phyloP scores from a whole-genome alignment of 129 eudicot species.

The Smallanthus sonchifolius region DNA sequence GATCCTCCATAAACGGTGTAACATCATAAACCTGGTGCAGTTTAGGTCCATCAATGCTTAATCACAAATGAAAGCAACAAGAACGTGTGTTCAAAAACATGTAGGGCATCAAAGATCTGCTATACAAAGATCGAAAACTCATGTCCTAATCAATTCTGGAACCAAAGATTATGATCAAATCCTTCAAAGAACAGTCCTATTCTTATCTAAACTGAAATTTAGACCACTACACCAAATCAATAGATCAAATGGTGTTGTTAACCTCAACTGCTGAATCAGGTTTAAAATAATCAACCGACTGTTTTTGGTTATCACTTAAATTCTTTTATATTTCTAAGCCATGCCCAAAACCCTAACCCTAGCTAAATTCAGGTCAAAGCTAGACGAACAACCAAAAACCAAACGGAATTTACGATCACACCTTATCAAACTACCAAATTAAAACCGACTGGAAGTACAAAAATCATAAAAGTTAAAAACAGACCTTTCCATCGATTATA shows the following conservation, averaged over 20 bases:
- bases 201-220: not conserved
- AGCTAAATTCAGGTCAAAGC: slow-evolving; percentile 1
- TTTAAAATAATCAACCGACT: not conserved
- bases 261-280: not conserved
- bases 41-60: not conserved
- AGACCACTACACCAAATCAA: not conserved
- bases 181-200: not conserved
- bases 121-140: not conserved
- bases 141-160: too few relatives aligned
- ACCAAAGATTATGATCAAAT: too few relatives aligned
- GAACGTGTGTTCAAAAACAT: not conserved
- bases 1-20: slow-evolving; percentile 91
- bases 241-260: not conserved
- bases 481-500: slow-evolving; percentile 74
- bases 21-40: slow-evolving; percentile 82
- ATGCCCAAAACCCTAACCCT: slow-evolving; percentile 3
- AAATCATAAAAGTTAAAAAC: slow-evolving; percentile 15
- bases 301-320: not conserved
- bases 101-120: not conserved
- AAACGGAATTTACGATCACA: not conserved
- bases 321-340: not conserved
- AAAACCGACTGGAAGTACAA: not conserved
- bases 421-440: slow-evolving; percentile 6
- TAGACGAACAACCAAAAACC: not conserved
- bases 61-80: not conserved